A percentile compares a stretch with the other conserved stretches of the same genome.
phyloP scores from a whole-genome alignment of 495 filamentous ascomycete genomes.

The Trichocladium antarcticum region DNA sequence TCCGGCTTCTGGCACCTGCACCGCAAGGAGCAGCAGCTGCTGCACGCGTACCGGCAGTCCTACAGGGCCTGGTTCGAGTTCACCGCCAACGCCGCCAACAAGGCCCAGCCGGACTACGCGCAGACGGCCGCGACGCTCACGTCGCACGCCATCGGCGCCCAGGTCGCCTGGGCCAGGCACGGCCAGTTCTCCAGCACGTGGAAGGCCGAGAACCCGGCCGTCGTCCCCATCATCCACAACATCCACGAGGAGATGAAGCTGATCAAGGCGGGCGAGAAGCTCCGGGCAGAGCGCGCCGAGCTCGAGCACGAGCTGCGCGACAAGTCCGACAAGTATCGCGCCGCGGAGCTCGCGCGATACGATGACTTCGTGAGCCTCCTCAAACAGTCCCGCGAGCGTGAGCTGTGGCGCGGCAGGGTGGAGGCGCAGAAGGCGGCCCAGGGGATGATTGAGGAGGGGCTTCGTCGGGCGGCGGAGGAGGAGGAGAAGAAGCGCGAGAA shows the following conservation, averaged over 20 bases:
- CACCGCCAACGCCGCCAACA: not conserved
- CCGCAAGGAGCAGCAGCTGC: not conserved
- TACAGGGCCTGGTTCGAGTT: not conserved
- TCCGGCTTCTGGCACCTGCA: not conserved
- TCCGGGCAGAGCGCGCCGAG: not conserved
- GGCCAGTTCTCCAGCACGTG: not conserved
- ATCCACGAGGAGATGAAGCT: not conserved
- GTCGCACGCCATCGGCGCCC: not conserved
- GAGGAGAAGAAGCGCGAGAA: not conserved
- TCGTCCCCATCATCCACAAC: not conserved
- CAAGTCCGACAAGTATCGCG: not conserved
- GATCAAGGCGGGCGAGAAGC: not conserved
- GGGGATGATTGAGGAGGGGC: not conserved
- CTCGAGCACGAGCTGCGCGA: not conserved
- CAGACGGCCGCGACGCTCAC: not conserved
- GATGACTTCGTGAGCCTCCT: not conserved
- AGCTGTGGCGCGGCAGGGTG: constrained; percentile 1
- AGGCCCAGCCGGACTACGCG: not conserved
- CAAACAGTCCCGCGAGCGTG: not conserved
- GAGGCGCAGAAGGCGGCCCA: not conserved
- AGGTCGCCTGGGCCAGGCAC: not conserved
- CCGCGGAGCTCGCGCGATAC: not conserved
- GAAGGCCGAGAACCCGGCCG: not conserved
- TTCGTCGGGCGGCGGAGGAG: not conserved
- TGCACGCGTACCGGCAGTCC: not conserved